These are phyloP conservation scores for Luffa acutangula DNA, from an alignment of 306 rosid species.

Conservation along the genomic window DNA sequence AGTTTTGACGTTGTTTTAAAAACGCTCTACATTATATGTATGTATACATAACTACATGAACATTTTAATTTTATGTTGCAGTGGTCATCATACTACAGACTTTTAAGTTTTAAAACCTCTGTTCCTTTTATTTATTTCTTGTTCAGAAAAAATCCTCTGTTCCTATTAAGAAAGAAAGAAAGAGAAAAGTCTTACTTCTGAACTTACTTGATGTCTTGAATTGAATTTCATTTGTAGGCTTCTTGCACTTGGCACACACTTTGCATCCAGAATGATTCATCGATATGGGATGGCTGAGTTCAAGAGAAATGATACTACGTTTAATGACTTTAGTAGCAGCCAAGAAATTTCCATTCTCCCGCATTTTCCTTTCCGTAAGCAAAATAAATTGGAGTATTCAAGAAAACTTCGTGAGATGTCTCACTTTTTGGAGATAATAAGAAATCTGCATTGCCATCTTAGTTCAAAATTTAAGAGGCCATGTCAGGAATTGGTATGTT, in stretches of 20 bases:
- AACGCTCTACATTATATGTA: neutral
- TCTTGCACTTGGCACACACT: slow-evolving; percentile 69
- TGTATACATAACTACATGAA: neutral
- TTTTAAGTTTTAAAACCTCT: neutral
- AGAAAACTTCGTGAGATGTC: slow-evolving; percentile 79
- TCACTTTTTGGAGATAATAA: slow-evolving; percentile 78
- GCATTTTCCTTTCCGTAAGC: slow-evolving; percentile 29
- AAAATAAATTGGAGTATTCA: slow-evolving; percentile 35
- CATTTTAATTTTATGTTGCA: neutral
- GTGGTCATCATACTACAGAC: neutral
- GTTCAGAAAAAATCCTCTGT: neutral
- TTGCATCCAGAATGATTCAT: slow-evolving; percentile 80
- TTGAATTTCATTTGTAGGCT: slow-evolving; percentile 37
- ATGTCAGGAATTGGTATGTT: slow-evolving; percentile 57
- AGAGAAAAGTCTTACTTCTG: neutral
- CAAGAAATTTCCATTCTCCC: slow-evolving; percentile 51
- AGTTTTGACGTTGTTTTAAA: neutral
- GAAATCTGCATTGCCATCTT: slow-evolving; percentile 70
- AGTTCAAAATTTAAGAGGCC: slow-evolving; percentile 64
- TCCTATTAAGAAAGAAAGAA: neutral
- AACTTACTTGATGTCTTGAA: neutral
- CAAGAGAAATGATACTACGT: slow-evolving; percentile 25
- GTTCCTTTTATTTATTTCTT: neutral
- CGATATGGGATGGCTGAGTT: slow-evolving; percentile 60
- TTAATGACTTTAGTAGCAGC: slow-evolving; percentile 22